Percentiles rank a stretch among this genome's conserved stretches.
Evolutionary conservation across 1,139 yeast genomes (phyloP).

Genomic region (Yamadazyma epiphylla): DNA sequence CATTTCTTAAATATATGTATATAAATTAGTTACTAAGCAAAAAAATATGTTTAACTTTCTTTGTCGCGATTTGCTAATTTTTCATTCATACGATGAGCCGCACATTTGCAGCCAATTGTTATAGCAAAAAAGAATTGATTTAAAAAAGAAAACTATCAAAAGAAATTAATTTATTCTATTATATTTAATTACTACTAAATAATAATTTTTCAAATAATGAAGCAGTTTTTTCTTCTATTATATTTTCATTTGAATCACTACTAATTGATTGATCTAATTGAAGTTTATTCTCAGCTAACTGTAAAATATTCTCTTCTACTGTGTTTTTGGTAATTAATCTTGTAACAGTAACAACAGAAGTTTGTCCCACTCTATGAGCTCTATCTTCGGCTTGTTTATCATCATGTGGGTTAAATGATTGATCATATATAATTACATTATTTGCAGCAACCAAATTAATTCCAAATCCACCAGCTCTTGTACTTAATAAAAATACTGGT

Average conservation of each 20-base stretch:
- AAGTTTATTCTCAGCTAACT: slow-evolving; percentile 83
- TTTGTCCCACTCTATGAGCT: slow-evolving; percentile 97
- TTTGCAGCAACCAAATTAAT: slow-evolving; percentile 95
- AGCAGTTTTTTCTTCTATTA: slow-evolving; percentile 51
- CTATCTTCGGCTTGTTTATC: slow-evolving; percentile 98
- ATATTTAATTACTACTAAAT: slow-evolving; percentile 23
- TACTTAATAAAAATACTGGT: slow-evolving; percentile 82
- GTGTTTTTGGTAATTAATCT: slow-evolving; percentile 72
- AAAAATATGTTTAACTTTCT: not conserved
- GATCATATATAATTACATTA: slow-evolving; percentile 85
- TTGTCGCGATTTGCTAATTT: not conserved
- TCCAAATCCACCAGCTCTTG: slow-evolving; percentile 98
- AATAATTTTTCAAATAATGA: slow-evolving; percentile 51
- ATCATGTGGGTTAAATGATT: slow-evolving; percentile 95
- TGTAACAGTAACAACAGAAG: slow-evolving; percentile 76
- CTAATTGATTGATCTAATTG: slow-evolving; percentile 76
- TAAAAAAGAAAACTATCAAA: no score
- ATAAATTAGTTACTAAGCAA: no score
- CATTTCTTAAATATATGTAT: no score
- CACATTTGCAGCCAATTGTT: not conserved
- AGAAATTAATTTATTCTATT: no score
- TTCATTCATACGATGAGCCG: no score
- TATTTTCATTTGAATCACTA: slow-evolving; percentile 36
- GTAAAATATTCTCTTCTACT: slow-evolving; percentile 85
- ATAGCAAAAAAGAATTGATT: no score